Evolutionary conservation across 2,329 filamentous ascomycete species (phyloP).

Genomic region (Ophiostoma perfectum): DNA sequence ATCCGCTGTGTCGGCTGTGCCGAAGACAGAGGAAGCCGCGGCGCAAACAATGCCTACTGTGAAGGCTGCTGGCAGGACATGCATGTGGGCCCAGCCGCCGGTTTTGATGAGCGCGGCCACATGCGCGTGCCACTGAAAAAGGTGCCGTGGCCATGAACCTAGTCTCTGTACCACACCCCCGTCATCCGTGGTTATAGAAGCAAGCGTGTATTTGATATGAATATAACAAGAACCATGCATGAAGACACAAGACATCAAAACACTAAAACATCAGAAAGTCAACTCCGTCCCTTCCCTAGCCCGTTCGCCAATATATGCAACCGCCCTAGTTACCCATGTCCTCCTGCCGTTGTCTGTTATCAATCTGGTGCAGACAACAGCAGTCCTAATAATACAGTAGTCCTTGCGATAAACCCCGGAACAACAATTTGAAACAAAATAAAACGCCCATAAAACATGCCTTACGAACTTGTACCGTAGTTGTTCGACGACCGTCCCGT

Average conservation of each 20-base stretch:
- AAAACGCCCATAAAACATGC: neutral
- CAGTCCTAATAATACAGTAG: neutral
- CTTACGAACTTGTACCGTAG: slow-evolving; percentile 8
- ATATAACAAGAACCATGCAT: neutral
- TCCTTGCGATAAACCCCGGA: neutral
- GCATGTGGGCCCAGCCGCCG: slow-evolving; percentile 63
- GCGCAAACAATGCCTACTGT: slow-evolving; percentile 57
- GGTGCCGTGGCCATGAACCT: neutral
- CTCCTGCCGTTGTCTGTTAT: neutral
- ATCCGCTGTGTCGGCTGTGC: slow-evolving; percentile 69
- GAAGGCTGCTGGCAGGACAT: slow-evolving; percentile 74
- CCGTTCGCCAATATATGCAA: slow-evolving; percentile 12
- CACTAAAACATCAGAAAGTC: neutral
- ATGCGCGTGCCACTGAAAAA: slow-evolving; percentile 48
- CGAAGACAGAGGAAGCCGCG: slow-evolving; percentile 40
- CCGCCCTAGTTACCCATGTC: neutral
- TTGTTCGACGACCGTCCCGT: slow-evolving; percentile 49
- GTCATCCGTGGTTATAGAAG: neutral
- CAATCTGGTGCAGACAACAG: slow-evolving; percentile 2
- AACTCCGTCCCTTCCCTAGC: neutral
- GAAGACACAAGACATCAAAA: no score
- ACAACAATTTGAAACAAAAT: slow-evolving; percentile 8
- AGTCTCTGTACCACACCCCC: no score
- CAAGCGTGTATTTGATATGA: slow-evolving; percentile 10
- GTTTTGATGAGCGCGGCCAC: slow-evolving; percentile 65